Evolutionary conservation across 768 basidiomycete genomes (phyloP), one percentile per base, ranked within the genome.

Genomic region (Leucocoprinus leucothites): DNA sequence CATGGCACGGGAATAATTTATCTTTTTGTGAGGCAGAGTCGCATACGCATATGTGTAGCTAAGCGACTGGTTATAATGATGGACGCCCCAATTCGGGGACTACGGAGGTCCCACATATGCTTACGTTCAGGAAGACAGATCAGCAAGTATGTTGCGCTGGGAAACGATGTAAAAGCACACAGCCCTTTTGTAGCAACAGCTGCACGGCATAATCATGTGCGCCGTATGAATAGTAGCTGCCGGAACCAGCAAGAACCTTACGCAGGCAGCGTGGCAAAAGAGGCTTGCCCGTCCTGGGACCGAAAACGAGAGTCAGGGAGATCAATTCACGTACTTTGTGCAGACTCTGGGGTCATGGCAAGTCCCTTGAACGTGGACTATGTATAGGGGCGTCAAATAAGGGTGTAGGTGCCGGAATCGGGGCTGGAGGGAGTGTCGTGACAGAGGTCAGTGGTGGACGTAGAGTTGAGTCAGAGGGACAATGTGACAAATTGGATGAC

Each of bases 221-320:
- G 19, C 5, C 11, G 13, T 34, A 35, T 24, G 43, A 35, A 46
- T 38, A 36, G 34, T 18, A 22, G 31, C 52, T 53, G 52, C 44
- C 44, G 44, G 52, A 52, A 38, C 6, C 52, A 46, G 52, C 44
- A 44, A 36, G 52, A 52, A 38, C 6, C 50, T 41, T 42, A 41
- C 48, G 40, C 50, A 14, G 16, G 22, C 36, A 53, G 38, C 43
- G 43, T 45, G 51, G 51, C 43, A 19, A 34, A n/a, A 28, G 24
- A 42, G n/a, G 25, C 26, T 31, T n/a, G 7, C 42, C 28, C 50
- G 26, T 40, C 38, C 26, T 51, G 50, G 40, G 38, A 31, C 31
- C 31, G 31, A 31, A 26, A 18, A 51, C n/a, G 16, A 13, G 25
- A 50, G 16, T 51, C 50, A 51, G 50, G 50, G 50, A 43, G 40